phyloP scores from a whole-genome alignment of 2,329 filamentous ascomycete species.

The Aspergillus spinulosporus region DNA sequence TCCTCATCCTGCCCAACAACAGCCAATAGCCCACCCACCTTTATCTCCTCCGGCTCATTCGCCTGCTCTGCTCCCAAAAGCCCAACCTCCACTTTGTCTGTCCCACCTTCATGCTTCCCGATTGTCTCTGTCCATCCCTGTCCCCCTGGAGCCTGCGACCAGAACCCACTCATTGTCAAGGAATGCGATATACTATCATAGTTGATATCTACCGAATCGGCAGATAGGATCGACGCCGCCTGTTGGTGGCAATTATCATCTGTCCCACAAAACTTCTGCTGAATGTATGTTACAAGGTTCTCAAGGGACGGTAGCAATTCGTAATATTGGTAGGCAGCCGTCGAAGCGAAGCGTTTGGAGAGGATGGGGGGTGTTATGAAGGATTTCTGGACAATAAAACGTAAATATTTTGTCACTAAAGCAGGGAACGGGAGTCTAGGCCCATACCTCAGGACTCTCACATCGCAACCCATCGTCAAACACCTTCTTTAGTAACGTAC shows the following conservation, averaged over 20 bases:
- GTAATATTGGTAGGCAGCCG: slow-evolving; percentile 70
- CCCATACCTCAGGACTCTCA: slow-evolving; percentile 47
- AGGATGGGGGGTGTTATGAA: slow-evolving; percentile 62
- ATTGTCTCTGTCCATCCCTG: slow-evolving; percentile 51
- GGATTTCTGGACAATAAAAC: slow-evolving; percentile 47
- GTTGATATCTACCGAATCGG: slow-evolving; percentile 72
- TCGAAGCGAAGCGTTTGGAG: slow-evolving; percentile 62
- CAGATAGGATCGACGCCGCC: slow-evolving; percentile 51
- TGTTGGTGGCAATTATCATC: slow-evolving; percentile 54
- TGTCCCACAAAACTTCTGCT: slow-evolving; percentile 53
- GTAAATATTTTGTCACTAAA: background rate
- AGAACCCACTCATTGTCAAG: slow-evolving; percentile 66
- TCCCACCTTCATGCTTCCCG: slow-evolving; percentile 26
- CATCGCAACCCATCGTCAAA: slow-evolving; percentile 62
- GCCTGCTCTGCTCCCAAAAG: slow-evolving; percentile 66
- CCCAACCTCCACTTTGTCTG: slow-evolving; percentile 75
- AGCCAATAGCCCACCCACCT: slow-evolving; percentile 73
- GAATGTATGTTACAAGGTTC: slow-evolving; percentile 56
- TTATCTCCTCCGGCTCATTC: slow-evolving; percentile 68
- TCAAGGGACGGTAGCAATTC: slow-evolving; percentile 61
- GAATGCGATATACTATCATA: slow-evolving; percentile 69
- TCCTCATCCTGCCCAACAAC: slow-evolving; percentile 74
- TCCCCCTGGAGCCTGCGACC: slow-evolving; percentile 44
- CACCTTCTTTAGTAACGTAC: slow-evolving; percentile 55
- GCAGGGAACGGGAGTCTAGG: background rate